Base-by-base conservation (phyloP, 495 filamentous ascomycete genomes). In the Penicillium longicatenatum region DNA sequence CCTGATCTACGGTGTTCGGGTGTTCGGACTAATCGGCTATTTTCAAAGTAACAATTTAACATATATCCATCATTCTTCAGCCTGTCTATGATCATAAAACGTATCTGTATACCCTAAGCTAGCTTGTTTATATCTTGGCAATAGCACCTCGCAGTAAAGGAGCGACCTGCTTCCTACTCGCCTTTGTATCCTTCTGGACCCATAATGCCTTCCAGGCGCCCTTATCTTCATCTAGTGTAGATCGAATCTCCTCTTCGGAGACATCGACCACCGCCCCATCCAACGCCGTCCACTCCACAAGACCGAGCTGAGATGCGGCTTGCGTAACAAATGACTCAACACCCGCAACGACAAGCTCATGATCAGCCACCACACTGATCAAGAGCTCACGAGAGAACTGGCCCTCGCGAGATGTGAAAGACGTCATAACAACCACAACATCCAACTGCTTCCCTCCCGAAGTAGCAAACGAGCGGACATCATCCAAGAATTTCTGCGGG, bases 161-260 rank as follows among this genome's bases (percentile, higher is more conserved):
- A 31, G 88, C 93, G 42, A 98, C 90, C 78, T 91, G 87, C 75
- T 98, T 98, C 62, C 93, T 78, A 71, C 92, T 97, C 57, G 84
- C 78, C 48, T 81, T 78, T 21, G 88, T 60, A 62, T 86, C 80
- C 22, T 69, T 72, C 78, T 97, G 93, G 61, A 75, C 70, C 89
- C 90, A 93, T 29, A 88, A 77, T 47, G 66, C 64, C 8, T 70
- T 64, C 68, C 69, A 75, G 7, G 50, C n/a, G 0, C 51, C 58
- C 3, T 37, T 39, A 10, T 69, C 55, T 9, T 60, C 60, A 24
- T 67, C 56, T 29, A 76, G 24, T 6, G 52, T 49, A 35, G 61
- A 52, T 16, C 77, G 71, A 73, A 80, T 79, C 21, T 66, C 67
- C 6, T 59, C 63, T 12, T 76, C 60, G 21, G 57, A 47, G 48